A percentile compares a stretch with the other conserved stretches of the same genome.
These are phyloP conservation scores for Lentinula sp. DNA, from an alignment of 768 basidiomycete genomes.

Conservation along the genomic window DNA sequence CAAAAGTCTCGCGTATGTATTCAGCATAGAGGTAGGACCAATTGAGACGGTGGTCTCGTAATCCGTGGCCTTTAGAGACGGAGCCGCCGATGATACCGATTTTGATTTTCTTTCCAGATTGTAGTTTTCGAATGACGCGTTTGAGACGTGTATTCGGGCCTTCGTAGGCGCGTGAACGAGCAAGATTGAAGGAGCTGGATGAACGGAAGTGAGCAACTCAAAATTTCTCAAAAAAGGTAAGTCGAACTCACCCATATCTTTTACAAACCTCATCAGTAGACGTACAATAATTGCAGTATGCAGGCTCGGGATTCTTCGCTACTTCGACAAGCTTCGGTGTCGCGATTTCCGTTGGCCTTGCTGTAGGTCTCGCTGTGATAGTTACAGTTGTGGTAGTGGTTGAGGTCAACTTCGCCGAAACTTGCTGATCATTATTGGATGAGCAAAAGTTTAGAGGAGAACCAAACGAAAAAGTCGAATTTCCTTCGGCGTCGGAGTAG, in stretches of 20 bases:
- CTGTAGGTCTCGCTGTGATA: not conserved
- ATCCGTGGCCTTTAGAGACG: not conserved
- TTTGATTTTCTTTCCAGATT: not conserved
- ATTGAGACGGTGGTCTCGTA: not conserved
- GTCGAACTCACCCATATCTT: not conserved
- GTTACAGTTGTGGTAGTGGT: not conserved
- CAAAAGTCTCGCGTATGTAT: not conserved
- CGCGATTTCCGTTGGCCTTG: not conserved
- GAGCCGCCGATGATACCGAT: slow-evolving; percentile 2
- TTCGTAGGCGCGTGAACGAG: slow-evolving; percentile 3
- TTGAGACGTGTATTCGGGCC: not conserved
- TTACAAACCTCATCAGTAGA: not conserved
- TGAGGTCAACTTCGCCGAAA: too few relatives aligned
- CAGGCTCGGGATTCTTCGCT: not conserved
- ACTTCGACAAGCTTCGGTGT: not conserved
- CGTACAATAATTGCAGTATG: not conserved
- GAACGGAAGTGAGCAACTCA: not conserved
- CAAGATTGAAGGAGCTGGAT: not conserved
- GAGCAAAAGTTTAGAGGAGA: not conserved
- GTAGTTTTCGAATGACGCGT: not conserved
- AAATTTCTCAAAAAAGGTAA: not conserved
- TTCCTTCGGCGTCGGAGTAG: not conserved
- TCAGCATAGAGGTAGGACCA: not conserved
- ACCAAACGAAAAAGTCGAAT: not conserved
- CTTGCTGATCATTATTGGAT: not conserved